Percentiles rank a stretch among this genome's conserved stretches.
These are phyloP conservation scores for Geotrichum citri-aurantii DNA, from an alignment of 1,139 yeast genomes.

Conservation along the genomic window DNA sequence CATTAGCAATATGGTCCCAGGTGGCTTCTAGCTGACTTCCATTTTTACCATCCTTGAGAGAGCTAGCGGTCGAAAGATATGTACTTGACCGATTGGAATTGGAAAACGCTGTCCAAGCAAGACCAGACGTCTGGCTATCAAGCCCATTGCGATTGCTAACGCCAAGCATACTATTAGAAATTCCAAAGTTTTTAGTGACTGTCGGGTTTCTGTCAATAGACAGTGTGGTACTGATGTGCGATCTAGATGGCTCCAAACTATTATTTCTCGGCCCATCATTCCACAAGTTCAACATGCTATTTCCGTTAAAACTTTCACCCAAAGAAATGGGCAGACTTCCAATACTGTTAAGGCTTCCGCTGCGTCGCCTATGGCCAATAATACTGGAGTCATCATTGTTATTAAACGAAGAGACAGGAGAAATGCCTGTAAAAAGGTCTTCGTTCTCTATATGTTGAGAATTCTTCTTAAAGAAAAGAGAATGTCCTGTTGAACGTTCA, in stretches of 20 bases:
- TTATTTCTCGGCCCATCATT: conserved; percentile 6
- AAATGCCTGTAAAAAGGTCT: not conserved
- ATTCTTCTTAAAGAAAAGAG: conserved; percentile 7
- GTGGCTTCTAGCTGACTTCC: conserved; percentile 11
- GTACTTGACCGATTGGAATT: conserved; percentile 5
- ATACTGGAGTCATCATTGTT: conserved; percentile 7
- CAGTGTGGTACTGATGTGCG: conserved; percentile 15
- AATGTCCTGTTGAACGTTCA: conserved; percentile 7
- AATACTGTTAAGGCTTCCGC: conserved; percentile 17
- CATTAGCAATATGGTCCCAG: conserved; percentile 17
- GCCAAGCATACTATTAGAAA: conserved; percentile 7
- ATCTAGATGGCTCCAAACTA: conserved; percentile 14
- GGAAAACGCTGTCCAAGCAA: conserved; percentile 14
- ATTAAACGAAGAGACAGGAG: conserved; percentile 6
- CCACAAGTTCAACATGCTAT: conserved; percentile 15
- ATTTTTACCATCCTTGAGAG: not conserved
- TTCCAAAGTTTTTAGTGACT: conserved; percentile 3
- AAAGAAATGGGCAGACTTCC: conserved; percentile 16
- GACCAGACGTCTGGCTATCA: conserved; percentile 14
- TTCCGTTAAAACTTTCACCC: conserved; percentile 17
- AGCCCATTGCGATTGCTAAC: conserved; percentile 11
- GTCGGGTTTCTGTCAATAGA: conserved; percentile 15
- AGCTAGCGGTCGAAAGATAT: not conserved
- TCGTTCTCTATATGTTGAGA: conserved; percentile 3
- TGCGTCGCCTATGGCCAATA: conserved; percentile 11